Base-by-base conservation (phyloP, 129 eudicot genomes). In the Rutidosis leptorrhynchoides region DNA sequence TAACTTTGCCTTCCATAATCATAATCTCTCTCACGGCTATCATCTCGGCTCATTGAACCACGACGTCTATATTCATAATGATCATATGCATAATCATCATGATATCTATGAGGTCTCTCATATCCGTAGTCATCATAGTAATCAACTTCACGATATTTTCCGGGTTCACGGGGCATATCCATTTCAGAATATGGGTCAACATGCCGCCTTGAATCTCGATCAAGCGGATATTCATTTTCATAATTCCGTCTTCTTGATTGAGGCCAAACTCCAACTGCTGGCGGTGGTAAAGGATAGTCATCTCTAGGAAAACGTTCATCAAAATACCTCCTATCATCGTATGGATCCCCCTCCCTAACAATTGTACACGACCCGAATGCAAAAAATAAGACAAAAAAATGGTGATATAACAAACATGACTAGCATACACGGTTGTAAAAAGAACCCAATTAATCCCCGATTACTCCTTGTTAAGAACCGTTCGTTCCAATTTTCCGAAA, bases 21-120 rank as follows among this genome's bases (percentile, higher is more conserved):
- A 80, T 82, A 80, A 67, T 93, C 98, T 80, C 92, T 83, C 62
- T 93, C 98, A 59, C 95, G 89, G 73, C 98, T 93, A n/a, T n/a
- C n/a, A n/a, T n/a, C n/a, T n/a, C n/a, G n/a, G n/a, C n/a, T n/a
- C n/a, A n/a, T n/a, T n/a, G n/a, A n/a, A n/a, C n/a, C n/a, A n/a
- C n/a, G n/a, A n/a, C n/a, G n/a, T n/a, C n/a, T n/a, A 30, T 83
- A 84, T 46, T 82, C 96, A 80, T 93, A 93, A 69, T 93, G 96
- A 88, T 93, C 92, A 64, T 70, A 74, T 14, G 78, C 77, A 64
- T 85, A 83, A 74, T 83, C 98, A 70, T 88, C 95, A 52, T 74
- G 91, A 6, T 88, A 86, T 76, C 98, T 88, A 11, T 82, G 75
- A 64, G 95, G 69, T 73, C 96, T 83, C 65, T 73, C 87, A 42